Percentiles rank a stretch among this genome's conserved stretches.
Evolutionary conservation across 139 green algal species (phyloP).

Genomic region (Coelastrella sp.): DNA sequence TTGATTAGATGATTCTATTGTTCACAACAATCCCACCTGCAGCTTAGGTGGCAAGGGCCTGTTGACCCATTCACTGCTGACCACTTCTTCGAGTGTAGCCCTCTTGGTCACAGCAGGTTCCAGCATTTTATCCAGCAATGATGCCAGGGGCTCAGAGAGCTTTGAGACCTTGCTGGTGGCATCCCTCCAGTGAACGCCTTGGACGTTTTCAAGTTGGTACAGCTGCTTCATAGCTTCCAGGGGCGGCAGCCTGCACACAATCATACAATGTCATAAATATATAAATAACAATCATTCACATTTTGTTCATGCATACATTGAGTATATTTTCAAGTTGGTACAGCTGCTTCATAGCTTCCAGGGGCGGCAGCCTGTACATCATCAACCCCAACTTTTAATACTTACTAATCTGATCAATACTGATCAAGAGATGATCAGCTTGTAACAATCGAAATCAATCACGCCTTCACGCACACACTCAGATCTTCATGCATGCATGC

Average conservation of each 20-base stretch:
- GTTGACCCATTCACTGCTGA: slow-evolving; percentile 21
- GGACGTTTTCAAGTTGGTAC: slow-evolving; percentile 6
- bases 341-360: slow-evolving; percentile 37
- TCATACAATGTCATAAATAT: too few relatives aligned
- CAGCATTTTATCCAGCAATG: slow-evolving; percentile 41
- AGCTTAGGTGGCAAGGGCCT: slow-evolving; percentile 12
- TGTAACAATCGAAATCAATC: too few relatives aligned
- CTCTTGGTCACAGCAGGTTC: slow-evolving; percentile 8
- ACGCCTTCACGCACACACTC: too few relatives aligned
- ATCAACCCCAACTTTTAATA: not conserved
- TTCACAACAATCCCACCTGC: too few relatives aligned
- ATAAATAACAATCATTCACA: too few relatives aligned
- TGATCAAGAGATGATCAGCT: too few relatives aligned
- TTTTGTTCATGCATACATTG: not conserved
- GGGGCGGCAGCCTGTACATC: not conserved
- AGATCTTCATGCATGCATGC: too few relatives aligned
- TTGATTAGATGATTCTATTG: too few relatives aligned
- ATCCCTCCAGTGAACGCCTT: slow-evolving; percentile 23
- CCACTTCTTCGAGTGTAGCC: slow-evolving; percentile 6
- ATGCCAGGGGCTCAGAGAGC: not conserved
- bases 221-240: slow-evolving; percentile 40
- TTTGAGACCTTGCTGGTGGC: not conserved
- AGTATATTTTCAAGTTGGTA: not conserved
- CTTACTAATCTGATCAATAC: too few relatives aligned
- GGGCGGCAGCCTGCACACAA: slow-evolving; percentile 10